A percentile compares a stretch with the other conserved stretches of the same genome.
These are phyloP conservation scores for Lagenidium giganteum DNA, from an alignment of 352 stramenopile genomes.

Conservation along the genomic window DNA sequence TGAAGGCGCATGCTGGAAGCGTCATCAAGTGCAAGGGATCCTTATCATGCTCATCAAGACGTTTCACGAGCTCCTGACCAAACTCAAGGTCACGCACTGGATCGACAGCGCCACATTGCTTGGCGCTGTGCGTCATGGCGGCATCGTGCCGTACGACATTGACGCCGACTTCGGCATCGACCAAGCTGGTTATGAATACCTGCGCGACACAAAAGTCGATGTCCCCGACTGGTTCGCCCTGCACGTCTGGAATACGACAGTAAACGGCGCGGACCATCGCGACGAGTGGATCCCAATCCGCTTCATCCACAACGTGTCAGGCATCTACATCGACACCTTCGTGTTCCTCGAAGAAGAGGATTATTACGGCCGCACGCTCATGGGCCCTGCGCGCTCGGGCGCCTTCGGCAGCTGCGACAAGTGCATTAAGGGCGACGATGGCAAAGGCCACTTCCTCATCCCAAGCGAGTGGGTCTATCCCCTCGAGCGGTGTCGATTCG, in stretches of 20 bases:
- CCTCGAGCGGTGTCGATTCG: constrained; percentile 17
- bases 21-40: too few species aligned
- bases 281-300: constrained; percentile 18
- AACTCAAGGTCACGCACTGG: constrained; percentile 24
- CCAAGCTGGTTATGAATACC: constrained; percentile 5
- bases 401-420: constrained; percentile 18
- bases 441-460: constrained; percentile 10
- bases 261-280: constrained; percentile 12
- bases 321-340: constrained; percentile 25
- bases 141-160: constrained; percentile 20
- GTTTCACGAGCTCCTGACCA: too few species aligned
- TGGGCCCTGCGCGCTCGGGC: constrained; percentile 15
- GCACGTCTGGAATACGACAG: constrained; percentile 11
- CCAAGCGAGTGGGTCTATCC: constrained; percentile 22
- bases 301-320: constrained; percentile 14
- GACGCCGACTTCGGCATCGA: constrained; percentile 27
- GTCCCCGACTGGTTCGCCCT: constrained; percentile 14
- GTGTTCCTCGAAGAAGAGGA: constrained; percentile 17
- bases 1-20: too few species aligned
- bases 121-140: constrained; percentile 17
- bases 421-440: constrained; percentile 3
- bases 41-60: too few species aligned
- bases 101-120: constrained; percentile 32
- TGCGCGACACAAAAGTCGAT: constrained; percentile 7
- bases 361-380: not conserved